phyloP scores from a whole-genome alignment of 2,329 filamentous ascomycete genomes.

The Zarea fungicola region DNA sequence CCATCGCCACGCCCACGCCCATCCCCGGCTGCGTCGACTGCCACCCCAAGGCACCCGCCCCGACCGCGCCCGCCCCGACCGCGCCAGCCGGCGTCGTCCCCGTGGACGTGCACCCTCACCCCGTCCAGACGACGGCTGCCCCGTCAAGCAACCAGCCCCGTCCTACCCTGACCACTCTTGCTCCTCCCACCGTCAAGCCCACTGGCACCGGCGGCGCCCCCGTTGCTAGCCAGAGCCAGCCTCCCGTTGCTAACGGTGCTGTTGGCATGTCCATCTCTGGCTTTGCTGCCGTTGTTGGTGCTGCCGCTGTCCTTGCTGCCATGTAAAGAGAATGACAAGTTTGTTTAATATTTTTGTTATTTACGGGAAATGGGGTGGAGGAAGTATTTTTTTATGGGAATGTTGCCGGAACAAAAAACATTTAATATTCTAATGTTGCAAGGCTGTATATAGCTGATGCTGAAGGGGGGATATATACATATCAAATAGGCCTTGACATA shows the following conservation, averaged over 20 bases:
- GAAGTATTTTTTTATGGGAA: neutral
- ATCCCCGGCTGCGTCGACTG: slow-evolving; percentile 24
- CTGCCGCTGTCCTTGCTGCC: slow-evolving; percentile 16
- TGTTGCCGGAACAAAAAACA: neutral
- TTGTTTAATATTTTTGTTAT: neutral
- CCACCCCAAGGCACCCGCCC: slow-evolving; percentile 17
- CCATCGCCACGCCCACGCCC: slow-evolving; percentile 21
- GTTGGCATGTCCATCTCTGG: slow-evolving; percentile 14
- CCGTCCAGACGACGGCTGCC: neutral
- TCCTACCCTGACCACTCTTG: neutral
- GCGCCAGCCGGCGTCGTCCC: slow-evolving; percentile 3
- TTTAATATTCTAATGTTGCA: slow-evolving; percentile 2
- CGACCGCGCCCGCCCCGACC: neutral
- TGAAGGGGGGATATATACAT: neutral
- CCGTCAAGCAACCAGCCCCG: no score
- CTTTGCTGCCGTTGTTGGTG: slow-evolving; percentile 18
- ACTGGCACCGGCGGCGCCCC: slow-evolving; percentile 12
- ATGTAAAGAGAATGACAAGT: slow-evolving; percentile 15
- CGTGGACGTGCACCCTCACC: slow-evolving; percentile 2
- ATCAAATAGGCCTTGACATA: neutral
- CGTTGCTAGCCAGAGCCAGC: slow-evolving; percentile 13
- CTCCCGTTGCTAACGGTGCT: slow-evolving; percentile 17
- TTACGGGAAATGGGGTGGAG: neutral
- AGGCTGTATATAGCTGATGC: neutral
- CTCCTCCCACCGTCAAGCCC: slow-evolving; percentile 7